These are phyloP conservation scores for Cynara cardunculus DNA, from an alignment of 129 eudicot species.

Conservation along the genomic window DNA sequence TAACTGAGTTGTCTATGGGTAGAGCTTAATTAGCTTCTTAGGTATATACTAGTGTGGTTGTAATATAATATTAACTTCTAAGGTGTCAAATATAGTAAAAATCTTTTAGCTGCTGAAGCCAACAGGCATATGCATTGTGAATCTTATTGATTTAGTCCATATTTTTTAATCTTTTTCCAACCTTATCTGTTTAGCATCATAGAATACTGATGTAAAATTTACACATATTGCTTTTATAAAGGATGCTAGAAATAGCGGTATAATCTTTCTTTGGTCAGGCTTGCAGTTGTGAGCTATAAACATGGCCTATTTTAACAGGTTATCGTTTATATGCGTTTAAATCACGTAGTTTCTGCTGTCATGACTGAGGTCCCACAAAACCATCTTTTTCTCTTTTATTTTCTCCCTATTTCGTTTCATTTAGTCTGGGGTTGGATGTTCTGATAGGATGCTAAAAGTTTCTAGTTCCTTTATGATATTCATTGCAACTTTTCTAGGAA, in stretches of 20 bases:
- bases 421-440: too few relatives aligned
- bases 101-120: neutral
- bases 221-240: too few relatives aligned
- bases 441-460: neutral
- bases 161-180: too few relatives aligned
- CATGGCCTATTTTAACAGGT: neutral
- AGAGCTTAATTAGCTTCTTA: too few relatives aligned
- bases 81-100: neutral
- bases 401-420: too few relatives aligned
- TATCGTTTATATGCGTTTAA: neutral
- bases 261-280: neutral
- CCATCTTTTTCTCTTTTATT: too few relatives aligned
- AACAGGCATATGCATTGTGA: neutral
- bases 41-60: too few relatives aligned
- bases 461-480: neutral
- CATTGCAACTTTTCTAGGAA: neutral
- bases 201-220: too few relatives aligned
- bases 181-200: too few relatives aligned
- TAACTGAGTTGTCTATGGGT: neutral
- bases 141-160: neutral
- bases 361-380: too few relatives aligned
- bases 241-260: too few relatives aligned
- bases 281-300: neutral
- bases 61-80: neutral
- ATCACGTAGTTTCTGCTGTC: neutral